phyloP scores from a whole-genome alignment of 2,329 filamentous ascomycete genomes.

The Pseudogymnoascus destructans region DNA sequence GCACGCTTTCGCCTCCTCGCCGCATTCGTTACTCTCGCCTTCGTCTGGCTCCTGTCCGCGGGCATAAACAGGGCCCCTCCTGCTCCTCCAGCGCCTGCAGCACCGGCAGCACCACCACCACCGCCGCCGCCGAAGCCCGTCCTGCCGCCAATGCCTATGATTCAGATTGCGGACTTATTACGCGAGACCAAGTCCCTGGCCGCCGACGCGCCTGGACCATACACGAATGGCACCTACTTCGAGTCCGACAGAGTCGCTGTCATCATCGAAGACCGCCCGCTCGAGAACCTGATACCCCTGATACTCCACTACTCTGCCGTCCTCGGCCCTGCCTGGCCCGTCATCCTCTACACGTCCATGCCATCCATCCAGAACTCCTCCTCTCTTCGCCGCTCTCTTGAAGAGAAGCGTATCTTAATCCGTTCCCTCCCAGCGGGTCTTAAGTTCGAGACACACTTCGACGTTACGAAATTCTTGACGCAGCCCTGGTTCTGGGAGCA shows the following conservation, averaged over 20 bases:
- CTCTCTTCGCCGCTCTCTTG: slow-evolving; percentile 26
- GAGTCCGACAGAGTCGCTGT: slow-evolving; percentile 22
- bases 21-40: not conserved
- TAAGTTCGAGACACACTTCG: slow-evolving; percentile 23
- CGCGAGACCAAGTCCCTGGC: not conserved
- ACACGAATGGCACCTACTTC: not conserved
- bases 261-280: slow-evolving; percentile 25
- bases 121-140: not conserved
- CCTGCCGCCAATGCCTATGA: slow-evolving; percentile 7
- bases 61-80: not conserved
- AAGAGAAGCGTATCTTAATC: slow-evolving; percentile 24
- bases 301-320: slow-evolving; percentile 27
- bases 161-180: not conserved
- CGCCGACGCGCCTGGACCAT: not conserved
- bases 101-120: not conserved
- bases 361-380: slow-evolving; percentile 18
- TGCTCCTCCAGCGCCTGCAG: not conserved
- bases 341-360: slow-evolving; percentile 29
- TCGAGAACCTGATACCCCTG: slow-evolving; percentile 24
- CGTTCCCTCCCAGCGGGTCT: slow-evolving; percentile 26
- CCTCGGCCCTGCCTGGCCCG: slow-evolving; percentile 31
- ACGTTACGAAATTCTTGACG: slow-evolving; percentile 28
- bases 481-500: slow-evolving; percentile 25
- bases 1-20: slow-evolving; percentile 3
- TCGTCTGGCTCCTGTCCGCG: not conserved